These are phyloP conservation scores for Nosema granulosis DNA, from an alignment of 371 early-diverging fungal species.

Conservation along the genomic window DNA sequence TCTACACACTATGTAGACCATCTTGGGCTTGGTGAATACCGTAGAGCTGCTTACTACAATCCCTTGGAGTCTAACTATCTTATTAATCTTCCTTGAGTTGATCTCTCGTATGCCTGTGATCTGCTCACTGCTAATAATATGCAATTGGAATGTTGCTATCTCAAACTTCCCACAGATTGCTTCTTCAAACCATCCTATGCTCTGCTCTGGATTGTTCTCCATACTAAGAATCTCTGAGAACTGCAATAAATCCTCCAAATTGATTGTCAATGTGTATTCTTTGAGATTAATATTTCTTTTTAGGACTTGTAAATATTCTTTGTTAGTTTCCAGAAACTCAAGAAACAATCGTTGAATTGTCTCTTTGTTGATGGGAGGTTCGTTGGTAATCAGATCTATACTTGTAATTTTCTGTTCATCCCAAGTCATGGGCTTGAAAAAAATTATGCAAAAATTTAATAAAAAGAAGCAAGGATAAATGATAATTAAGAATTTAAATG, in stretches of 20 bases:
- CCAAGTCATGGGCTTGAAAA: slow-evolving; percentile 38
- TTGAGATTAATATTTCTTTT: slow-evolving; percentile 42
- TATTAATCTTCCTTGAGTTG: slow-evolving; percentile 78
- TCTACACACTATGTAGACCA: slow-evolving; percentile 63
- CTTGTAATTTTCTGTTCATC: slow-evolving; percentile 49
- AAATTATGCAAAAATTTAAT: not conserved
- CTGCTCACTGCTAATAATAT: slow-evolving; percentile 32
- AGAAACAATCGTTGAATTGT: slow-evolving; percentile 34
- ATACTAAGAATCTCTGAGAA: slow-evolving; percentile 25
- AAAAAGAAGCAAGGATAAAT: not conserved
- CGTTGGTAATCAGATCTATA: slow-evolving; percentile 59
- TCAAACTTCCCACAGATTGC: slow-evolving; percentile 10
- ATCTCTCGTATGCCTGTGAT: slow-evolving; percentile 58
- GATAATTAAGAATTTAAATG: not conserved
- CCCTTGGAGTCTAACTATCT: slow-evolving; percentile 85
- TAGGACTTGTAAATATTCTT: slow-evolving; percentile 40
- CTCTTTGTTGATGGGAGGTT: slow-evolving; percentile 44
- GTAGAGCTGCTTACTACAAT: slow-evolving; percentile 89
- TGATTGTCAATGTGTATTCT: slow-evolving; percentile 30
- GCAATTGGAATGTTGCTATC: slow-evolving; percentile 46
- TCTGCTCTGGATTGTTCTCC: slow-evolving; percentile 35
- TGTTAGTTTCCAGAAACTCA: slow-evolving; percentile 43
- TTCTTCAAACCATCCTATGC: slow-evolving; percentile 46
- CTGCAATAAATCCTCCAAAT: slow-evolving; percentile 53
- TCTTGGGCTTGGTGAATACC: slow-evolving; percentile 60